A percentile compares a stretch with the other conserved stretches of the same genome.
Evolutionary conservation across 2,329 filamentous ascomycete species (phyloP).

Genomic region (Chaetomiaceae sp.): DNA sequence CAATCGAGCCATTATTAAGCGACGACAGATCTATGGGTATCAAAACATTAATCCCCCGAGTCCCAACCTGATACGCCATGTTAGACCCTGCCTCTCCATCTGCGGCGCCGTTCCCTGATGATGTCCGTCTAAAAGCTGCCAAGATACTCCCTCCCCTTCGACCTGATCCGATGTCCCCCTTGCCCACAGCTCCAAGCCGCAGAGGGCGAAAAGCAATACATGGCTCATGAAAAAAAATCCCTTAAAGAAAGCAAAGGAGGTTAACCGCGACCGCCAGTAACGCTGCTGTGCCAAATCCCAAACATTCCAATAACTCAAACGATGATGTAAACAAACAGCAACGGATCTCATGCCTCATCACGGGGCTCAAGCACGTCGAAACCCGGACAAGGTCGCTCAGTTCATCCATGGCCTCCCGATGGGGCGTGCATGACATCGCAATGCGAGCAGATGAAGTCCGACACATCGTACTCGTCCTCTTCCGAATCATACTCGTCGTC

Average conservation of each 20-base stretch:
- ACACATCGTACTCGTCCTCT: constrained; percentile 13
- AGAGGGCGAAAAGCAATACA: constrained; percentile 1
- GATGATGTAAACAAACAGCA: not conserved
- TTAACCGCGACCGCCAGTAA: not conserved
- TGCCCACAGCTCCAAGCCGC: too few relatives aligned
- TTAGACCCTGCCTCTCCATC: not conserved
- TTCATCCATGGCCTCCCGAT: not conserved
- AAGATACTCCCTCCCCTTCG: too few relatives aligned
- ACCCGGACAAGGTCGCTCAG: too few relatives aligned
- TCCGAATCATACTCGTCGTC: constrained; percentile 8
- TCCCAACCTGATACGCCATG: not conserved
- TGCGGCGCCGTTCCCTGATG: not conserved
- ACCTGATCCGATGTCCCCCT: too few relatives aligned
- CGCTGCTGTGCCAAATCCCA: not conserved
- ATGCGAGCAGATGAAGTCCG: constrained; percentile 17
- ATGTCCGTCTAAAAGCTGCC: not conserved
- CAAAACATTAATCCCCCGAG: not conserved
- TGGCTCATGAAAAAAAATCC: not conserved
- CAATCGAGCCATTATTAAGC: not conserved
- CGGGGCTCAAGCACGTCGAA: not conserved
- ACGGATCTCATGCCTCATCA: not conserved
- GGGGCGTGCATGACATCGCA: constrained; percentile 18
- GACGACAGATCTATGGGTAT: not conserved
- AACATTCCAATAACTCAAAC: not conserved
- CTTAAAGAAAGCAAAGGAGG: not conserved